Conservation (phyloP, 768 basidiomycete genomes). For the Boletus rubescentipes region DNA sequence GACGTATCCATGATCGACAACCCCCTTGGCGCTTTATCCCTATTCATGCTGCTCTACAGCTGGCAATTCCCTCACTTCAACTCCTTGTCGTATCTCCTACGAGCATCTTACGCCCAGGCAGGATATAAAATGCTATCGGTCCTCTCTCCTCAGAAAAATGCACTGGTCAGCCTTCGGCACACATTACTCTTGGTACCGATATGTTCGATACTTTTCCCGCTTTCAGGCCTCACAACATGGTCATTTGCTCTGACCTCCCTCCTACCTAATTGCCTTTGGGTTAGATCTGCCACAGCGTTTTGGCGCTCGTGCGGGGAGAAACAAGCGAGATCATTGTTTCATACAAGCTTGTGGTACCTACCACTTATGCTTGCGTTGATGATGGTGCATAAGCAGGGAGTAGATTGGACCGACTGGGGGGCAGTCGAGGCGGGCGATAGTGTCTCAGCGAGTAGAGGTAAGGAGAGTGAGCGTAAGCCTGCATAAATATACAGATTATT, state of each 20-base stretch:
- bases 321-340: conserved; percentile 75
- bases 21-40: conserved; percentile 73
- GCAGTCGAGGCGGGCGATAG: neutral
- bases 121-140: conserved; percentile 94
- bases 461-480: neutral
- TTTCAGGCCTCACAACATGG: conserved; percentile 95
- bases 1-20: conserved; percentile 66
- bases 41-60: conserved; percentile 85
- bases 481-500: neutral
- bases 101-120: conserved; percentile 86
- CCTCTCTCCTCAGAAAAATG: conserved; percentile 72
- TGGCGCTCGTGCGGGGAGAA: conserved; percentile 72
- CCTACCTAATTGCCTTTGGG: conserved; percentile 71
- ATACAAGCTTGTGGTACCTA: conserved; percentile 85
- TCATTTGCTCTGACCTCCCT: conserved; percentile 76
- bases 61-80: conserved; percentile 99
- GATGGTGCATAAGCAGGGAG: conserved; percentile 92
- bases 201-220: conserved; percentile 75
- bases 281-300: conserved; percentile 70
- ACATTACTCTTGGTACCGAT: conserved; percentile 72
- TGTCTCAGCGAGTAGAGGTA: neutral
- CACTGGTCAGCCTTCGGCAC: conserved; percentile 84
- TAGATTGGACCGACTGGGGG: conserved; percentile 69
- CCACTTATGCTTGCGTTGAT: conserved; percentile 87
- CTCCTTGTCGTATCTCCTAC: conserved; percentile 81